phyloP scores from a whole-genome alignment of 305 asterid genomes.

The Rubia occidens region DNA sequence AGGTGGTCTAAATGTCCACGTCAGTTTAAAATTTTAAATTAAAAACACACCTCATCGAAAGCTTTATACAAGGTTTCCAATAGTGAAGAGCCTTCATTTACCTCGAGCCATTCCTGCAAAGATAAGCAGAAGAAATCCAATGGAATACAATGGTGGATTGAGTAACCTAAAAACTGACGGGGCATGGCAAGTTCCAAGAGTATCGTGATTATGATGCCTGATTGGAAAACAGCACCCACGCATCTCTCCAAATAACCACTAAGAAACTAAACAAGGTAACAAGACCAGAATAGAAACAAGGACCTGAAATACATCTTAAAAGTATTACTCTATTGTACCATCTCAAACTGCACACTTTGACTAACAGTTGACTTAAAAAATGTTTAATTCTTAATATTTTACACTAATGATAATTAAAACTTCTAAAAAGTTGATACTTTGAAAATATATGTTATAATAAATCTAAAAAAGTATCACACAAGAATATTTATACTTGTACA shows the following conservation, averaged over 20 bases:
- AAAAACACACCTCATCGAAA: slow-evolving; percentile 72
- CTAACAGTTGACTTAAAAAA: too few species aligned
- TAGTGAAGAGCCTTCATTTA: slow-evolving; percentile 47
- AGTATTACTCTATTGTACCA: too few species aligned
- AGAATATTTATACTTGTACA: too few species aligned
- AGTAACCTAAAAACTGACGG: slow-evolving; percentile 6
- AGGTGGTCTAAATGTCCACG: background rate
- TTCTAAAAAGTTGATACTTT: too few species aligned
- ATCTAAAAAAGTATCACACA: too few species aligned
- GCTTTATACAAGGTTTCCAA: slow-evolving; percentile 69
- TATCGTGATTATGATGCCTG: slow-evolving; percentile 2
- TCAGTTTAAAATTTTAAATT: slow-evolving; percentile 4
- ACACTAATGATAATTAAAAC: too few species aligned
- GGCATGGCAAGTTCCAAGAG: background rate
- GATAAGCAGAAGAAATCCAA: slow-evolving; percentile 3
- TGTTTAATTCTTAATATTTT: too few species aligned
- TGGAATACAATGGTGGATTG: background rate
- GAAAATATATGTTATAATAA: too few species aligned
- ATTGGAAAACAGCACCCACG: background rate
- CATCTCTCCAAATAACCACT: background rate
- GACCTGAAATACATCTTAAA: background rate
- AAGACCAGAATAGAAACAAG: background rate
- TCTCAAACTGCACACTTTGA: too few species aligned
- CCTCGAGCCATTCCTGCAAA: slow-evolving; percentile 84
- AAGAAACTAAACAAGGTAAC: background rate